phyloP scores from a whole-genome alignment of 371 early-diverging fungal genomes.

The Rhizomucor pusillus region DNA sequence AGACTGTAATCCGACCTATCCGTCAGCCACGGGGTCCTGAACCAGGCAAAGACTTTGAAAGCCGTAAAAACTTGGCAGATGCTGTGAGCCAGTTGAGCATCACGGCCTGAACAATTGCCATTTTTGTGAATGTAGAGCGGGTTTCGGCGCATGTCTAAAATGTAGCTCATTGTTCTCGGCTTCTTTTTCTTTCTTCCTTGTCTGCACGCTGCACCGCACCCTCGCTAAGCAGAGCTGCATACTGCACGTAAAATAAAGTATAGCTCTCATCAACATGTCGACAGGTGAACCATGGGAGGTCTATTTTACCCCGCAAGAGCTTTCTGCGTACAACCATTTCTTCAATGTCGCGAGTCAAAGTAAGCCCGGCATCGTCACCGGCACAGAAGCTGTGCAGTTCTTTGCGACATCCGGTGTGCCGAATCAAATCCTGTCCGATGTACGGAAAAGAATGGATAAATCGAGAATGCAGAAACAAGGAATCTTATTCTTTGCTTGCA shows the following conservation, averaged over 20 bases:
- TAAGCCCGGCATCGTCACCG: constrained; percentile 68
- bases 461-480: no score
- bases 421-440: constrained; percentile 70
- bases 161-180: not conserved
- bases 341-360: constrained; percentile 64
- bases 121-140: not conserved
- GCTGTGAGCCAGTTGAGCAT: not conserved
- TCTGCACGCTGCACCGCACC: no score
- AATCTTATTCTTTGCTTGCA: not conserved
- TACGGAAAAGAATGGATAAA: constrained; percentile 18
- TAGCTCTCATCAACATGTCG: constrained; percentile 4
- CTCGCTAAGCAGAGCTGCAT: not conserved
- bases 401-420: constrained; percentile 80
- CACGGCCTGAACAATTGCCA: not conserved
- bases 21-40: constrained; percentile 65
- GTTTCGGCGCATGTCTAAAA: not conserved
- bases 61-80: constrained; percentile 1
- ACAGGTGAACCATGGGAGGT: constrained; percentile 9
- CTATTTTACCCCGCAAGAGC: constrained; percentile 52
- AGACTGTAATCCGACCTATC: constrained; percentile 49
- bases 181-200: not conserved
- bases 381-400: constrained; percentile 79
- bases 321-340: constrained; percentile 59
- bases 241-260: not conserved
- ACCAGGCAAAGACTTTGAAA: constrained; percentile 47